Percentiles rank a stretch among this genome's conserved stretches.
phyloP scores from a whole-genome alignment of 306 rosid genomes.

The Macrotyloma uniflorum region DNA sequence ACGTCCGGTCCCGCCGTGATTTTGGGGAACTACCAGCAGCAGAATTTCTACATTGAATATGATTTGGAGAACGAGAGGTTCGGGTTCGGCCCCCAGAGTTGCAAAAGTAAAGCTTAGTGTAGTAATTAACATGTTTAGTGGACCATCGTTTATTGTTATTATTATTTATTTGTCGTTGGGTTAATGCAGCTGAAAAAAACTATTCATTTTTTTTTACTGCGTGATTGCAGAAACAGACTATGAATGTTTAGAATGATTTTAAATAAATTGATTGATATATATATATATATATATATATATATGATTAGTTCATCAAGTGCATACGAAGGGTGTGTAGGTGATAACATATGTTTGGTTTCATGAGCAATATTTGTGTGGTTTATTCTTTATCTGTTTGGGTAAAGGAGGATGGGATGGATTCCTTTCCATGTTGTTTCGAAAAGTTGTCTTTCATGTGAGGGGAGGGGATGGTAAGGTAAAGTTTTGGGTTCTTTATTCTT shows the following conservation, averaged over 20 bases:
- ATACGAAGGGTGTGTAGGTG: not conserved
- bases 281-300: too few species aligned
- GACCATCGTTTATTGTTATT: not conserved
- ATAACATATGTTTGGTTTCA: not conserved
- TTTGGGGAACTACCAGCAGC: slow-evolving; percentile 84
- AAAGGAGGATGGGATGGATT: slow-evolving; percentile 27
- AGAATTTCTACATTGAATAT: slow-evolving; percentile 69
- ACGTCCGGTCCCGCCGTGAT: slow-evolving; percentile 73
- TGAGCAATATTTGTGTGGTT: not conserved
- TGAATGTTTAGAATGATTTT: not conserved
- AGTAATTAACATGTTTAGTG: not conserved
- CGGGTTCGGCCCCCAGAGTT: slow-evolving; percentile 65
- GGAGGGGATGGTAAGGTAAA: slow-evolving; percentile 8
- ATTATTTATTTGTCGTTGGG: not conserved
- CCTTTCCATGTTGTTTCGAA: slow-evolving; percentile 25
- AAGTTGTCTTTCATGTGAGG: slow-evolving; percentile 26
- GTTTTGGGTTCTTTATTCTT: slow-evolving; percentile 26
- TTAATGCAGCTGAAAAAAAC: not conserved
- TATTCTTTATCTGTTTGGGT: not conserved
- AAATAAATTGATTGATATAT: too few species aligned
- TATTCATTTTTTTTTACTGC: not conserved
- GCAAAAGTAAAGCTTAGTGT: slow-evolving; percentile 39
- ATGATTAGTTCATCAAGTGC: not conserved
- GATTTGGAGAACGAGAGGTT: slow-evolving; percentile 70
- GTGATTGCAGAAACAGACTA: not conserved